Conservation (phyloP, 495 filamentous ascomycete species). For the Cryomyces minteri region DNA sequence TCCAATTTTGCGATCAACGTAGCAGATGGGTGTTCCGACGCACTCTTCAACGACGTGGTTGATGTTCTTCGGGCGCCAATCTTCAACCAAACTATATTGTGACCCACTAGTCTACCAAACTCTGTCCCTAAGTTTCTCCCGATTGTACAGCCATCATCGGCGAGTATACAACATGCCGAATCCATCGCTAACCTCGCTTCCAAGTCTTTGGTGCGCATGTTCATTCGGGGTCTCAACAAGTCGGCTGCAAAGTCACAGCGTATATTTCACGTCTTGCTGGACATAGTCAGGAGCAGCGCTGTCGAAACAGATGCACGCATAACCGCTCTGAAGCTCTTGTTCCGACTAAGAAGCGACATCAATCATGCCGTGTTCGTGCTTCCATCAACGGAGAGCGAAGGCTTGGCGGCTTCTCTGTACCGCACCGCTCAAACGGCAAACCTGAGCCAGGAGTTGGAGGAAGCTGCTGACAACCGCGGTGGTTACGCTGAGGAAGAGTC, state of each 20-base stretch:
- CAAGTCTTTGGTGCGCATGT: constrained; percentile 15
- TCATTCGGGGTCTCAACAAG: constrained; percentile 38
- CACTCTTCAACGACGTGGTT: constrained; percentile 33
- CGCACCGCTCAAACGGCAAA: constrained; percentile 35
- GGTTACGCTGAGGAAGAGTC: constrained; percentile 9
- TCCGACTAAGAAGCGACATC: constrained; percentile 67
- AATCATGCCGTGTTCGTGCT: constrained; percentile 52
- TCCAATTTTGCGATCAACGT: constrained; percentile 30
- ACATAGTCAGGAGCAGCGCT: constrained; percentile 33
- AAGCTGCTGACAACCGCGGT: constrained; percentile 5
- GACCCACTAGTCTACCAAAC: not conserved
- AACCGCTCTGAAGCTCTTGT: constrained; percentile 65
- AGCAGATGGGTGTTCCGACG: constrained; percentile 17
- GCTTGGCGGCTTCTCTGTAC: constrained; percentile 49
- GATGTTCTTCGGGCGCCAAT: constrained; percentile 22
- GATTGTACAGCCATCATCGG: not conserved
- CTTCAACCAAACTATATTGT: not conserved
- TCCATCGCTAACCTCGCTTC: not conserved
- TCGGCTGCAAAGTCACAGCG: constrained; percentile 31
- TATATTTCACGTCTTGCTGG: constrained; percentile 35
- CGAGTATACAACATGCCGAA: not conserved
- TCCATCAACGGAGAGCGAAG: constrained; percentile 44
- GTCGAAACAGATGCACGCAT: constrained; percentile 52
- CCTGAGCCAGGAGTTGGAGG: constrained; percentile 1
- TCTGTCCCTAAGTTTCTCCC: not conserved